Percentiles rank a stretch among this genome's conserved stretches.
Conservation (phyloP, 768 basidiomycete genomes). For the Albatrellus ellisii region DNA sequence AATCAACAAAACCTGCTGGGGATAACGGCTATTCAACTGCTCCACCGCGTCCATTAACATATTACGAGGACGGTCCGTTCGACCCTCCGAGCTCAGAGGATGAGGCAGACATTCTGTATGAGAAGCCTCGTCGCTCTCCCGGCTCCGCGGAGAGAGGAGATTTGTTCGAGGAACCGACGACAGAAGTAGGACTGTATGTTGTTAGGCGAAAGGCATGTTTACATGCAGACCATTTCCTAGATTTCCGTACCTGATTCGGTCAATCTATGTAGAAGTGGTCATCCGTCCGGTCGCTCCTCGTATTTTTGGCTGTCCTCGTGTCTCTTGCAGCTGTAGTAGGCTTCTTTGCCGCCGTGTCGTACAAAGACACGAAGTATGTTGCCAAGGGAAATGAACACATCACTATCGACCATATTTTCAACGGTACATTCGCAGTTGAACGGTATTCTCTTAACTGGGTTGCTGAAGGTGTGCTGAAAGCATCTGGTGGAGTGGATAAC, state of each 20-base stretch:
- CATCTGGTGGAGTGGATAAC: neutral
- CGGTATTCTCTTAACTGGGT: slow-evolving; percentile 64
- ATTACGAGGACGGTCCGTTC: slow-evolving; percentile 70
- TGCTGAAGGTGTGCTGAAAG: slow-evolving; percentile 59
- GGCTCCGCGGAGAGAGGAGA: slow-evolving; percentile 18
- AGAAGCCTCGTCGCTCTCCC: slow-evolving; percentile 27
- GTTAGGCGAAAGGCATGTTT: slow-evolving; percentile 24
- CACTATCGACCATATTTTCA: slow-evolving; percentile 85
- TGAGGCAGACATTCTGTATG: slow-evolving; percentile 41
- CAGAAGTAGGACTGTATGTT: slow-evolving; percentile 22
- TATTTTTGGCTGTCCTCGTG: slow-evolving; percentile 47
- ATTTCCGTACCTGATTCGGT: neutral
- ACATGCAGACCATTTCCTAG: slow-evolving; percentile 1
- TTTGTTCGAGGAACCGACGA: slow-evolving; percentile 14
- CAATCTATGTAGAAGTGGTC: slow-evolving; percentile 27
- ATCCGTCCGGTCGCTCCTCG: slow-evolving; percentile 48
- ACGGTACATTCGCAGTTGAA: slow-evolving; percentile 64
- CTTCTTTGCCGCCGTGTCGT: slow-evolving; percentile 62
- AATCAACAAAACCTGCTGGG: neutral
- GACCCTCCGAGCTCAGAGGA: slow-evolving; percentile 72
- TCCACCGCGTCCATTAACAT: slow-evolving; percentile 20
- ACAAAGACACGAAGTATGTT: slow-evolving; percentile 41
- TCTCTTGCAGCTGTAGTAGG: slow-evolving; percentile 57
- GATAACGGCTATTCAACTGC: neutral
- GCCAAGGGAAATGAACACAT: slow-evolving; percentile 48